Evolutionary conservation across 2,329 filamentous ascomycete species (phyloP).

Genomic region (Hymenoscyphus linearis): DNA sequence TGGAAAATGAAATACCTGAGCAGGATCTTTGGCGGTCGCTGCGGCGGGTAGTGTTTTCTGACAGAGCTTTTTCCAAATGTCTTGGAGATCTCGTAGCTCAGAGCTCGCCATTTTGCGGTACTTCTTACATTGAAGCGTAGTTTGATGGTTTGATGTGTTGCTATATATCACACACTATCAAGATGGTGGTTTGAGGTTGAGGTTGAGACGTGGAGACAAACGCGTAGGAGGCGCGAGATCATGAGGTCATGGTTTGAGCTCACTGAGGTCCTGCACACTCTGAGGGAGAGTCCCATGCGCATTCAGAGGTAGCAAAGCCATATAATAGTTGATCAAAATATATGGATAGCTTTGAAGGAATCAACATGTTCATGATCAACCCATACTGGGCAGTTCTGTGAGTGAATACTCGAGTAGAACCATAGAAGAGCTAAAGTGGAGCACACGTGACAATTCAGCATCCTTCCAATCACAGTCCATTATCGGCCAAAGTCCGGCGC

Average conservation of each 20-base stretch:
- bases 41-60: constrained; percentile 22
- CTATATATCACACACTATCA: too few relatives aligned
- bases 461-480: too few relatives aligned
- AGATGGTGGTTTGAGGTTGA: not conserved
- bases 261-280: not conserved
- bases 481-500: not conserved
- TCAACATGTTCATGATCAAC: not conserved
- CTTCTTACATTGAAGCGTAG: not conserved
- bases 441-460: too few relatives aligned
- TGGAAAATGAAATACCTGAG: constrained; percentile 12
- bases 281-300: not conserved
- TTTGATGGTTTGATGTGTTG: not conserved
- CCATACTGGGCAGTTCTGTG: too few relatives aligned
- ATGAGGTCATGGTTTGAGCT: constrained; percentile 13
- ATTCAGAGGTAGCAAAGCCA: not conserved
- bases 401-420: too few relatives aligned
- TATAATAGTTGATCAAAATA: not conserved
- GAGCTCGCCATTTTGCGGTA: not conserved
- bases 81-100: constrained; percentile 11
- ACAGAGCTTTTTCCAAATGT: constrained; percentile 23
- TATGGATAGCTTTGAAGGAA: not conserved
- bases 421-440: too few relatives aligned
- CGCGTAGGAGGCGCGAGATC: constrained; percentile 14
- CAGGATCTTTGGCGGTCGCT: constrained; percentile 16
- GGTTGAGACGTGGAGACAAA: constrained; percentile 1